phyloP scores from a whole-genome alignment of 257 asterid genomes.

The Gentiana macrophylla region DNA sequence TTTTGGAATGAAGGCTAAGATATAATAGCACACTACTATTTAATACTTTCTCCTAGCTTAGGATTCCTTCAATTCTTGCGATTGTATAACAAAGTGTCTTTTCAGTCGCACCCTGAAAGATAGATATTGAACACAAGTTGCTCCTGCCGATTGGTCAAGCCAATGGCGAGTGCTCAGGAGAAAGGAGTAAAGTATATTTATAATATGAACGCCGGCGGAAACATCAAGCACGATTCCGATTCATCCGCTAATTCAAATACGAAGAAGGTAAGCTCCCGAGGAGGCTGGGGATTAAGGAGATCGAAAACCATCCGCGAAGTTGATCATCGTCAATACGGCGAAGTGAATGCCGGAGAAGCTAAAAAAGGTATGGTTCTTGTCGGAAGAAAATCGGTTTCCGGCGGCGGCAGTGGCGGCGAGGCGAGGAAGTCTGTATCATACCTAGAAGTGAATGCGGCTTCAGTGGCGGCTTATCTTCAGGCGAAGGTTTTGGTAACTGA shows the following conservation, averaged over 20 bases:
- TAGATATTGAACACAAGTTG: no score
- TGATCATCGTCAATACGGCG: not conserved
- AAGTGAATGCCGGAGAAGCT: conserved; percentile 6
- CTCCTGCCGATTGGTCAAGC: no score
- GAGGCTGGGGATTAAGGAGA: conserved; percentile 37
- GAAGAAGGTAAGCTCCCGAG: conserved; percentile 16
- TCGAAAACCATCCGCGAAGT: conserved; percentile 46
- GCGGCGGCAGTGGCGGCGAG: not conserved
- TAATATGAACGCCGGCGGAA: conserved; percentile 22
- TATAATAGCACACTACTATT: no score
- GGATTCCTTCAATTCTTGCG: no score
- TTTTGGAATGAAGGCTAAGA: no score
- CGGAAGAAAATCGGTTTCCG: conserved; percentile 28
- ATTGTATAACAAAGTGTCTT: no score
- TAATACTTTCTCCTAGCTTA: no score
- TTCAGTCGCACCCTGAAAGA: no score
- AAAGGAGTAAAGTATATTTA: conserved; percentile 35
- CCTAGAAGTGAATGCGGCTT: conserved; percentile 28
- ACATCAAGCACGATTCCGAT: conserved; percentile 6
- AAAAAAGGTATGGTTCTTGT: conserved; percentile 3
- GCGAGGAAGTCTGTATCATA: conserved; percentile 34
- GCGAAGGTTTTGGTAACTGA: conserved; percentile 57
- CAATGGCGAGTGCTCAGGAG: no score
- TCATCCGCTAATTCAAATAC: conserved; percentile 8
- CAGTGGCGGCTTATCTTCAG: conserved; percentile 38